Evolutionary conservation across 805 yeast genomes (phyloP), one percentile per base, ranked within the genome.

Genomic region (Priceomyces haplophilus): DNA sequence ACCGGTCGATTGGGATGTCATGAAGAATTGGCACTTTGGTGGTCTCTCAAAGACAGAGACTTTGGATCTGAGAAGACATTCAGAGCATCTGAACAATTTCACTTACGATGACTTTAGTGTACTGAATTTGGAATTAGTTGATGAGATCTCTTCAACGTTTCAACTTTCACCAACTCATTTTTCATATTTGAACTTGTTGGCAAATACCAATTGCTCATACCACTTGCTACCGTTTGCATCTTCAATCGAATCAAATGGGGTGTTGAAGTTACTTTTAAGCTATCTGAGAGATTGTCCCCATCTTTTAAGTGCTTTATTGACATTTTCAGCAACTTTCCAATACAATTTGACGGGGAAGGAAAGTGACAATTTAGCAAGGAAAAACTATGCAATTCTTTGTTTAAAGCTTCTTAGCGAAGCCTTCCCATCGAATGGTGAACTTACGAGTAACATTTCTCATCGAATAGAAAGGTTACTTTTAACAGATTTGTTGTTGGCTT

Each of bases 381-480:
- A 27, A 78, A 80, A 75, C 16, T 84, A 83, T 52, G 60, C 82
- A 21, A 73, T 82, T 4, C 73, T 73, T 24, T 82, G 88, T 54
- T 61, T 83, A 43, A 73, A 72, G 42, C 64, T 78, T 1, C 59
- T 84, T 16, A 78, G 82, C 18, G 69, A 72, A 12, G 73, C 64
- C 18, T 46, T 56, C 55, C 72, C 62, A 56, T 68, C 59, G 61
- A 73, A 37, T 12, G 45, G 45, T 31, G 32, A 40, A 20, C 16
- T 39, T 13, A 34, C 46, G 35, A 38, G 46, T 38, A 44, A 54
- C 67, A 41, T 71, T 13, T 44, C 60, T 2, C 53, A 70, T 34
- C 80, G 80, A 51, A 77, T 82, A n/a, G 89, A 82, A 49, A 76
- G 86, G 0, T 69, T 84, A 40, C 66, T 83, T 3, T 57, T 84